phyloP scores from a whole-genome alignment of 2,329 filamentous ascomycete genomes.

The Aureobasidium sp. region DNA sequence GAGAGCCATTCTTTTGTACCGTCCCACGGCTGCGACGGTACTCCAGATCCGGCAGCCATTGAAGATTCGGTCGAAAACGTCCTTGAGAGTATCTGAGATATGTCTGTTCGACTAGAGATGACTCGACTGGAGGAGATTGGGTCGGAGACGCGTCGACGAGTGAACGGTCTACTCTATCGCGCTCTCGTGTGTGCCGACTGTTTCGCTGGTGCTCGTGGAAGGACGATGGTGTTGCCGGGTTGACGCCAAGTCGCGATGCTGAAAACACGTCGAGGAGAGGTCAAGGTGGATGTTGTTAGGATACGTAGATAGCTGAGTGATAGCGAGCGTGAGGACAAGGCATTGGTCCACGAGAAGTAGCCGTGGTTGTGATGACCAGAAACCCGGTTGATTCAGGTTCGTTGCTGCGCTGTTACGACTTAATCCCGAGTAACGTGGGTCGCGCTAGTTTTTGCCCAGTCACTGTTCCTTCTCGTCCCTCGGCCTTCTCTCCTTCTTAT shows the following conservation, averaged over 20 bases:
- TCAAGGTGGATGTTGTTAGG: not conserved
- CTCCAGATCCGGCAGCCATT: not conserved
- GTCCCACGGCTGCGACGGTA: slow-evolving; percentile 12
- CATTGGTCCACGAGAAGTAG: slow-evolving; percentile 7
- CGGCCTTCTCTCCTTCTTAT: slow-evolving; percentile 7
- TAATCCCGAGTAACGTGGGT: not conserved
- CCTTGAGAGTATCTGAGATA: not conserved
- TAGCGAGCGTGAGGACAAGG: slow-evolving; percentile 7
- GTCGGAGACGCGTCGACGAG: not conserved
- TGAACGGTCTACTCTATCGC: not conserved
- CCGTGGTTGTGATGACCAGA: slow-evolving; percentile 1
- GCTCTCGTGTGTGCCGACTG: not conserved
- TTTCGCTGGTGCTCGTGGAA: not conserved
- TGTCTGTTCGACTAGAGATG: not conserved
- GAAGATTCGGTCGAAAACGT: not conserved
- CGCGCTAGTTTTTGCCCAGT: not conserved
- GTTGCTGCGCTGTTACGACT: slow-evolving; percentile 3
- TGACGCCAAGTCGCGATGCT: slow-evolving; percentile 4
- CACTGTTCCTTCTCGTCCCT: not conserved
- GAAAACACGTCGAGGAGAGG: not conserved
- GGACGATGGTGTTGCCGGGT: not conserved
- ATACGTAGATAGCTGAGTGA: not conserved
- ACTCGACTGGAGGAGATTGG: not conserved
- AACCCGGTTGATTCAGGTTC: not conserved
- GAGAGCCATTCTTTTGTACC: slow-evolving; percentile 43